These are phyloP conservation scores for Strobilomyces confusus DNA, from an alignment of 768 basidiomycete genomes.

Conservation along the genomic window DNA sequence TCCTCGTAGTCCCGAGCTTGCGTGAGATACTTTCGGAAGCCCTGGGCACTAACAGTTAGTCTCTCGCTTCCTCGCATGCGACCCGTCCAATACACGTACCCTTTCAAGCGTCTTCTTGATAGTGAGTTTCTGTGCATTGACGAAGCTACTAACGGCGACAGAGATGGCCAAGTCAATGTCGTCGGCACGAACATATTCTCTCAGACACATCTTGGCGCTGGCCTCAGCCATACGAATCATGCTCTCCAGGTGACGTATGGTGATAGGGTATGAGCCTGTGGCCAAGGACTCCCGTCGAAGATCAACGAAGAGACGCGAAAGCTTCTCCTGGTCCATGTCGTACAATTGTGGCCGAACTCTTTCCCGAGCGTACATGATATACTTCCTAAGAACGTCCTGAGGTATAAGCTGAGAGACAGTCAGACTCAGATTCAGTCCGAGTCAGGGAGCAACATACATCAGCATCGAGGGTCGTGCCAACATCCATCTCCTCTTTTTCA, in stretches of 20 bases:
- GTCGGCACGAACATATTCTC: conserved; percentile 93
- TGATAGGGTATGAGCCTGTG: conserved; percentile 98
- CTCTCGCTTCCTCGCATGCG: background rate
- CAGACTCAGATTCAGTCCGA: conserved; percentile 5
- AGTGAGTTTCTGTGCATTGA: conserved; percentile 95
- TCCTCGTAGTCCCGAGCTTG: conserved; percentile 97
- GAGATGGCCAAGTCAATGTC: conserved; percentile 98
- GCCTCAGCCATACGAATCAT: conserved; percentile 99
- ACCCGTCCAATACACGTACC: conserved; percentile 37
- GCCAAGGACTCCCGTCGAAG: conserved; percentile 93
- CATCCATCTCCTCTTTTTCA: conserved; percentile 86
- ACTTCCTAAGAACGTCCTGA: conserved; percentile 93
- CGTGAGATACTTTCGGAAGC: conserved; percentile 96
- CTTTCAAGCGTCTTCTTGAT: conserved; percentile 98
- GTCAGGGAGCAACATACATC: conserved; percentile 59
- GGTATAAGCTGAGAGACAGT: conserved; percentile 73
- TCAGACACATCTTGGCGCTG: conserved; percentile 95
- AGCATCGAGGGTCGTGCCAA: conserved; percentile 83
- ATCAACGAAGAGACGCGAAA: conserved; percentile 90
- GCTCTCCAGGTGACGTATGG: conserved; percentile 94
- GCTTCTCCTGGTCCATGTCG: conserved; percentile 94
- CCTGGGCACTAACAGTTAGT: conserved; percentile 42
- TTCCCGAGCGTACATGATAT: conserved; percentile 98
- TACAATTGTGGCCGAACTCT: conserved; percentile 89
- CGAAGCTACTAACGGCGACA: conserved; percentile 92